Base-by-base conservation (phyloP, 176 grass and related monocot species). In the Microstegium vimineum region DNA sequence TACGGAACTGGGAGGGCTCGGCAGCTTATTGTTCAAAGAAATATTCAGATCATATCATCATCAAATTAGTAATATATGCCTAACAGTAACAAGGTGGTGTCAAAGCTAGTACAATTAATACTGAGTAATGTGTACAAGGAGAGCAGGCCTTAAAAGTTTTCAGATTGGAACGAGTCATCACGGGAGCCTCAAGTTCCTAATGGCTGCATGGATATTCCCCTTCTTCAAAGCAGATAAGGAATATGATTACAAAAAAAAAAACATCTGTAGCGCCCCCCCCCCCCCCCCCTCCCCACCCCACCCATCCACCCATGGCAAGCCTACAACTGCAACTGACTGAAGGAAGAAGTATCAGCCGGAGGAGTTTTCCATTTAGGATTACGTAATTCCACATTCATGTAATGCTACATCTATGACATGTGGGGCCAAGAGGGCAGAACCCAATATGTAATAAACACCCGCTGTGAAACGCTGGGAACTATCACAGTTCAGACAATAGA, bases 1-100 rank as follows among this genome's bases (percentile, higher is more conserved):
- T 37, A 35, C 49, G 5, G 52, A 85, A 78, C 65, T 72, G 76
- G 66, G 52, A 76, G 56, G 22, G 67, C 75, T 86, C 64, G 40
- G 57, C 37, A 85, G 42, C 14, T 74, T 36, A 17, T 27, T 15
- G 12, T 63, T 43, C 18, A 64, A 18, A 62, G 62, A 38, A 62
- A 45, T 13, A 42, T 42, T 42, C 41, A 42, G 41, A 43, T 61
- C 25, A 43, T 33, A 10, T 42, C 8, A 38, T 62, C 37, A 25
- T n/a, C n/a, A n/a, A 17, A 28, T 1, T 18, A 64, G 81, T 40
- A 74, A 12, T 36, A 60, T 14, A 27, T 30, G 26, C 26, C 43
- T n/a, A n/a, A n/a, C n/a, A n/a, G n/a, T 73, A 47, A 82, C 28
- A 63, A 79, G 18, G 35, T 74, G 81, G 57, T 26, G 3, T 27